phyloP scores from a whole-genome alignment of 371 early-diverging fungal species.

The Mucor sp. region DNA sequence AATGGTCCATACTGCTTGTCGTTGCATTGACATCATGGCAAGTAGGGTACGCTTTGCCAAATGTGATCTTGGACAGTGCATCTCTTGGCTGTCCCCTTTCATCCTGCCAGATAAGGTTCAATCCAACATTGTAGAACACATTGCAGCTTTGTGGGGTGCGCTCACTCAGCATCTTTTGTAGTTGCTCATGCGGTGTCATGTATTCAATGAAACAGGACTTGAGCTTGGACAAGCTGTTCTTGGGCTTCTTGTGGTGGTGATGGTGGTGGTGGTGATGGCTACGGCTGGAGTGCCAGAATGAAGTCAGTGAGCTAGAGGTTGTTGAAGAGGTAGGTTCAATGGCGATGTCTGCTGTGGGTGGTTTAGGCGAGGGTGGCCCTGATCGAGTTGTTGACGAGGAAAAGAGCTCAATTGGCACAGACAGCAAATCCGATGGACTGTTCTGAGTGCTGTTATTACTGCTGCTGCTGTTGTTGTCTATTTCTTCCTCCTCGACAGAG shows the following conservation, averaged over 20 bases:
- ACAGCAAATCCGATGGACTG: neutral
- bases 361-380: neutral
- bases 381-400: neutral
- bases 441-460: neutral
- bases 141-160: neutral
- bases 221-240: slow-evolving; percentile 54
- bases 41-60: slow-evolving; percentile 56
- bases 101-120: slow-evolving; percentile 71
- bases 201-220: slow-evolving; percentile 71
- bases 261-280: neutral
- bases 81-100: slow-evolving; percentile 49
- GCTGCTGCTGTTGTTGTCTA: neutral
- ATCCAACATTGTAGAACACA: slow-evolving; percentile 59
- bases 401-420: neutral
- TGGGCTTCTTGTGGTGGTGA: slow-evolving; percentile 38
- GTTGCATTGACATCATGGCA: slow-evolving; percentile 85
- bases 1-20: slow-evolving; percentile 59
- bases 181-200: slow-evolving; percentile 65
- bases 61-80: neutral
- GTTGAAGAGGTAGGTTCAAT: slow-evolving; percentile 13
- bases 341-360: neutral
- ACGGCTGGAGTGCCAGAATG: neutral
- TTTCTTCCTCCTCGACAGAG: neutral
- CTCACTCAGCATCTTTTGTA: slow-evolving; percentile 22
- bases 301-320: slow-evolving; percentile 1